Percentiles rank a stretch among this genome's conserved stretches.
phyloP scores from a whole-genome alignment of 768 basidiomycete species.

The Phanerochaete sordida region DNA sequence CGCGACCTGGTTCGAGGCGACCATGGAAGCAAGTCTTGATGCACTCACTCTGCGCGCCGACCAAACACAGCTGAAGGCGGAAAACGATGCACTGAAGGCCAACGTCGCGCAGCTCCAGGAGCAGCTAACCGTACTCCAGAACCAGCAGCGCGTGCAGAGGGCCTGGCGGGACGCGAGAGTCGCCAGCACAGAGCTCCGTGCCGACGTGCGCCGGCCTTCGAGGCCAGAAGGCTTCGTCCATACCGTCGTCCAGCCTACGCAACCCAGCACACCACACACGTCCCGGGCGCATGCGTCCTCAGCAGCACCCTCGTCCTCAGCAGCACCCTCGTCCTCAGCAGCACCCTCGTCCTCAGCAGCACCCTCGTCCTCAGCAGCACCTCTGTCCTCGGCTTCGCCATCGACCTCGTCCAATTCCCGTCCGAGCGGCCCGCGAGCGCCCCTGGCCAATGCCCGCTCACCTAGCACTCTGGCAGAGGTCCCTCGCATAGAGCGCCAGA shows the following conservation, averaged over 20 bases:
- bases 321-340: not conserved
- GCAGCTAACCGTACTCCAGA: not conserved
- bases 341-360: not conserved
- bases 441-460: too few species aligned
- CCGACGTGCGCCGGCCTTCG: not conserved
- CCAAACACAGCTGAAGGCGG: constrained; percentile 31
- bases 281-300: too few species aligned
- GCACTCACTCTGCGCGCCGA: constrained; percentile 41
- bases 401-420: not conserved
- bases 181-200: not conserved
- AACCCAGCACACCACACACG: too few species aligned
- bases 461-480: too few species aligned
- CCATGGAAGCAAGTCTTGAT: constrained; percentile 48
- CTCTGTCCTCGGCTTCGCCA: not conserved
- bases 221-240: not conserved
- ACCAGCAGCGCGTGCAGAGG: not conserved
- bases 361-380: not conserved
- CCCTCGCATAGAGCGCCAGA: not conserved
- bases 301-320: not conserved
- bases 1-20: constrained; percentile 26
- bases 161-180: not conserved
- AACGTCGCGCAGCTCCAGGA: not conserved
- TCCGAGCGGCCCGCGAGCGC: too few species aligned
- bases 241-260: not conserved
- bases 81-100: not conserved